Percentiles rank a stretch among this genome's conserved stretches.
Evolutionary conservation across 257 asterid species (phyloP).

Genomic region (Fraxinus excelsior): DNA sequence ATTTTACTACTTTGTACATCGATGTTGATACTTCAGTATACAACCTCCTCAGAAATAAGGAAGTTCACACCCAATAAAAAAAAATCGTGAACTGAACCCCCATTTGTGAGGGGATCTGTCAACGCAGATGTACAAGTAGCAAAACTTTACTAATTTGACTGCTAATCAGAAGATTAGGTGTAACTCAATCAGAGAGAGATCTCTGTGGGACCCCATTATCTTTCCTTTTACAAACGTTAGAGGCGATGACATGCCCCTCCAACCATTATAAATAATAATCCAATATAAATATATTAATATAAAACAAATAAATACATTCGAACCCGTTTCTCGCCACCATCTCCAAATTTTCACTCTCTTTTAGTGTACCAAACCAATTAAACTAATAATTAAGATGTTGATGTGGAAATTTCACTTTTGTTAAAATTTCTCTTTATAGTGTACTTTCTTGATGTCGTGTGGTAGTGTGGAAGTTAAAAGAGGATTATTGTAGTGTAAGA

Average conservation of each 20-base stretch:
- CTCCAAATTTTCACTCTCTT: constrained; percentile 12
- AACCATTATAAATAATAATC: constrained; percentile 13
- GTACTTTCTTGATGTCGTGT: no score
- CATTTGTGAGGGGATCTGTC: no score
- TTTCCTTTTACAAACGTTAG: constrained; percentile 49
- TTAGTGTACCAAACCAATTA: not conserved
- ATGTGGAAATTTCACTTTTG: not conserved
- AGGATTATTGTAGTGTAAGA: not conserved
- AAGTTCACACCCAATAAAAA: no score
- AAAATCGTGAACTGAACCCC: no score
- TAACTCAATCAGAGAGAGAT: constrained; percentile 35
- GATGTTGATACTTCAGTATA: no score
- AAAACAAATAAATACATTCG: constrained; percentile 24
- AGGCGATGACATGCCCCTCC: constrained; percentile 37
- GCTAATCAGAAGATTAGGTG: constrained; percentile 37
- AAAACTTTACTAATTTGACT: not conserved
- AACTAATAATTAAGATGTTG: not conserved
- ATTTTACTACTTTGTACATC: no score
- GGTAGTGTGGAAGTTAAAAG: not conserved
- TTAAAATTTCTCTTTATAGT: no score
- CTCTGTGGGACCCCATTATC: constrained; percentile 42
- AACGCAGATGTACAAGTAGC: no score
- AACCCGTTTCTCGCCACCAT: constrained; percentile 30
- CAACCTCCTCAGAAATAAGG: no score
- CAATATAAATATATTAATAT: not conserved